Conservation (phyloP, 345 rosid species). For the Populus alba region DNA sequence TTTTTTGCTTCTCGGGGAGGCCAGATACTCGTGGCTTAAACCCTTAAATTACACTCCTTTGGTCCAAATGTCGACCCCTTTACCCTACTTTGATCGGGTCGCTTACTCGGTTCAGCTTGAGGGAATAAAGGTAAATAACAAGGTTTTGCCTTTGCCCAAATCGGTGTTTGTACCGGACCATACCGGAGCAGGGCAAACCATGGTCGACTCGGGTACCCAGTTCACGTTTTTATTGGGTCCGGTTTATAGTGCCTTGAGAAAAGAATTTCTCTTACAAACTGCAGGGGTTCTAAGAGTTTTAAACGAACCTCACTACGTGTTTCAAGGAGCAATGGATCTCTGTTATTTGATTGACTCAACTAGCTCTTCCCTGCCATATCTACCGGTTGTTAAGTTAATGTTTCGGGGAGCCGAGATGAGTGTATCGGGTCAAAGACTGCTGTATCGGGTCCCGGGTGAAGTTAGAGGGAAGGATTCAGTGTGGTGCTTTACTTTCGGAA, state of each 20-base stretch:
- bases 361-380: conserved; percentile 20
- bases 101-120: conserved; percentile 69
- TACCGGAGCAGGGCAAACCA: conserved; percentile 86
- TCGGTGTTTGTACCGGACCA: conserved; percentile 61
- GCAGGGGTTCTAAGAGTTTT: conserved; percentile 35
- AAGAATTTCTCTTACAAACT: conserved; percentile 54
- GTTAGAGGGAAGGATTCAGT: conserved; percentile 45
- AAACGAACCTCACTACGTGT: conserved; percentile 54
- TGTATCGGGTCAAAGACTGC: conserved; percentile 52
- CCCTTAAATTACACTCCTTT: conserved; percentile 62
- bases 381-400: conserved; percentile 52
- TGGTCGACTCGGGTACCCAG: conserved; percentile 81
- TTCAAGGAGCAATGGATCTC: conserved; percentile 79
- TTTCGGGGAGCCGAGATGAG: conserved; percentile 69
- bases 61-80: conserved; percentile 47
- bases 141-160: conserved; percentile 43
- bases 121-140: conserved; percentile 56
- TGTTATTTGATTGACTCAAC: conserved; percentile 41
- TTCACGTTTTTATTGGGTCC: conserved; percentile 65
- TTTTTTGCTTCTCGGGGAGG: conserved; percentile 59
- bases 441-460: conserved; percentile 54
- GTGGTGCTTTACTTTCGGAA: conserved; percentile 79
- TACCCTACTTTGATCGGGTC: conserved; percentile 66
- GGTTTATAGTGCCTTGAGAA: conserved; percentile 54
- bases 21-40: conserved; percentile 42